Evolutionary conservation across 108 stramenopile genomes (phyloP).

Genomic region (Discostella stelligeroides): DNA sequence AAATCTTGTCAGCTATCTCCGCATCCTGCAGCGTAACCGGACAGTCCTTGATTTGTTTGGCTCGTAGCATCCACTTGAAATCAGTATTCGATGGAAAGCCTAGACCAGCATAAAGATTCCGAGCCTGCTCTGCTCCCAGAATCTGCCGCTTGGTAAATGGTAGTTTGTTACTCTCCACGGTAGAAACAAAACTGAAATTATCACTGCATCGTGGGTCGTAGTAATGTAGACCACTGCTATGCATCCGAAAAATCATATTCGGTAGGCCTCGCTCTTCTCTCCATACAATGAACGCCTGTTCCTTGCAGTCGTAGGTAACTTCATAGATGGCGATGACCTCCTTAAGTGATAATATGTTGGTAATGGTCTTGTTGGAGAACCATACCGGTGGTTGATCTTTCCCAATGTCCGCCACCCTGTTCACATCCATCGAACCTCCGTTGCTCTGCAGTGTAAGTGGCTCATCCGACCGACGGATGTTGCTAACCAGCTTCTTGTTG

Average conservation of each 20-base stretch:
- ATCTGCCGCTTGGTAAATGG: too few species aligned
- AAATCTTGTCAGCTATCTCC: constrained; percentile 33
- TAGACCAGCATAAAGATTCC: constrained; percentile 24
- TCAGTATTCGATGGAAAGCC: constrained; percentile 30
- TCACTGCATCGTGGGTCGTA: neutral
- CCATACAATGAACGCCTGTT: neutral
- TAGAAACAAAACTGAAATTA: neutral
- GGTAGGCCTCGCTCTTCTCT: neutral
- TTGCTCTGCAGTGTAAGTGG: neutral
- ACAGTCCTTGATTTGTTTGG: constrained; percentile 40
- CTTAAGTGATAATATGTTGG: neutral
- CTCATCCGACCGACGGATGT: neutral
- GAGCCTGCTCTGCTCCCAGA: too few species aligned
- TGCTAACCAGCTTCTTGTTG: too few species aligned
- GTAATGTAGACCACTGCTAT: neutral
- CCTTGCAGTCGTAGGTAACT: neutral
- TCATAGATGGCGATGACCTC: neutral
- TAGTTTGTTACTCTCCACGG: too few species aligned
- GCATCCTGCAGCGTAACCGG: constrained; percentile 46
- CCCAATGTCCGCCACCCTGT: neutral
- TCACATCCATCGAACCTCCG: neutral
- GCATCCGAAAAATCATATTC: neutral
- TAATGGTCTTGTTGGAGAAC: neutral
- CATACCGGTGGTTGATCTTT: neutral
- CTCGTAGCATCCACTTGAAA: constrained; percentile 22